A percentile compares a stretch with the other conserved stretches of the same genome.
phyloP scores from a whole-genome alignment of 2,329 filamentous ascomycete genomes.

The Sclerotinia nivalis region DNA sequence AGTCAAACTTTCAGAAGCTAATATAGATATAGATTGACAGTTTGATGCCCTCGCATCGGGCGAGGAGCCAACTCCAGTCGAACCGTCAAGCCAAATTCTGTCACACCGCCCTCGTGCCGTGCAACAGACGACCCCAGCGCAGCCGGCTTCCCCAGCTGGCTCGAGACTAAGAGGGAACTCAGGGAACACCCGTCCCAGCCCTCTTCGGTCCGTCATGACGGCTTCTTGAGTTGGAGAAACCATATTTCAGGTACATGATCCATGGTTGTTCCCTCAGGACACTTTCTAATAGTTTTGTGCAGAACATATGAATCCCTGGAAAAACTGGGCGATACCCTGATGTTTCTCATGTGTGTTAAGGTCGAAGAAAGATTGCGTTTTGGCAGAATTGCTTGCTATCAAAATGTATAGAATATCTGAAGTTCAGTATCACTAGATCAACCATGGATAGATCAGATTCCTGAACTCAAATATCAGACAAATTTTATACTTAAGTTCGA shows the following conservation, averaged over 20 bases:
- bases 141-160: conserved; percentile 41
- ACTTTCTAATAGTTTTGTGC: background rate
- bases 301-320: conserved; percentile 23
- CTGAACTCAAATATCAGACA: conserved; percentile 21
- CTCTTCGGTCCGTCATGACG: conserved; percentile 69
- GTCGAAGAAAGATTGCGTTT: conserved; percentile 25
- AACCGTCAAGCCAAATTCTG: conserved; percentile 46
- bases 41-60: conserved; percentile 79
- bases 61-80: conserved; percentile 80
- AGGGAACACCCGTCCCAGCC: conserved; percentile 57
- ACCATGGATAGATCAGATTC: conserved; percentile 12
- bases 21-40: conserved; percentile 70
- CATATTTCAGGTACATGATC: conserved; percentile 22
- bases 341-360: conserved; percentile 24
- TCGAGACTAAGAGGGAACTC: conserved; percentile 46
- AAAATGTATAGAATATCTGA: conserved; percentile 18
- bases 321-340: conserved; percentile 22
- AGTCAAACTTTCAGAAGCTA: conserved; percentile 27
- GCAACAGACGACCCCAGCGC: conserved; percentile 47
- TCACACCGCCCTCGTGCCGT: conserved; percentile 47
- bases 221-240: conserved; percentile 41
- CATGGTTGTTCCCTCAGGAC: background rate
- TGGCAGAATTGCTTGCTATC: conserved; percentile 21
- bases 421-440: conserved; percentile 18
- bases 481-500: conserved; percentile 1